A percentile compares a stretch with the other conserved stretches of the same genome.
These are phyloP conservation scores for Francoa sonchifolia DNA, from an alignment of 441 rosid genomes.

Conservation along the genomic window DNA sequence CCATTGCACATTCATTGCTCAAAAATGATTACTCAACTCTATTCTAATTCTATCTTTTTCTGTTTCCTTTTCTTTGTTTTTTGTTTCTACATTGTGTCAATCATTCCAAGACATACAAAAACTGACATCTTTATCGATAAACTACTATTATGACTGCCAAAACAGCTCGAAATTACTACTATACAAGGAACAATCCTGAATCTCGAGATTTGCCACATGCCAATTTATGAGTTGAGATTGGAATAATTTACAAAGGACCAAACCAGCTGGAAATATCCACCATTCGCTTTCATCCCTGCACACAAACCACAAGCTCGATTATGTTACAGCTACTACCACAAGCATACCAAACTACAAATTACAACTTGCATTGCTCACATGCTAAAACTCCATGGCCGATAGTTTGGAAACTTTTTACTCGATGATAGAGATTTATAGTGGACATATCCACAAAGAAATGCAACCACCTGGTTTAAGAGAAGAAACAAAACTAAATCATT, in stretches of 20 bases:
- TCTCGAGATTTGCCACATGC: conserved; percentile 94
- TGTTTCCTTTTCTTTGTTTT: too few relatives aligned
- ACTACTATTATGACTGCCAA: conserved; percentile 75
- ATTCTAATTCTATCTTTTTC: too few relatives aligned
- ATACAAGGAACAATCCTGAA: conserved; percentile 97
- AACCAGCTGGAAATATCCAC: conserved; percentile 98
- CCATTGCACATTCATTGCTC: too few relatives aligned
- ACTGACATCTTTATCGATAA: too few relatives aligned
- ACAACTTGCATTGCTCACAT: conserved; percentile 39
- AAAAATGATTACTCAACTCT: too few relatives aligned
- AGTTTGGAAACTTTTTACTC: conserved; percentile 48
- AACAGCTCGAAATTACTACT: conserved; percentile 78
- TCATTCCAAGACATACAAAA: too few relatives aligned
- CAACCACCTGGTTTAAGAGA: conserved; percentile 50
- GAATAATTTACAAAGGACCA: conserved; percentile 77
- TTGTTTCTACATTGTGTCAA: too few relatives aligned
- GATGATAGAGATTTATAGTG: conserved; percentile 55
- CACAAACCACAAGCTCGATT: conserved; percentile 1
- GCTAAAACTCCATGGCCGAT: conserved; percentile 97
- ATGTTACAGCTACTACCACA: too few relatives aligned
- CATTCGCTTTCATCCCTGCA: conserved; percentile 99
- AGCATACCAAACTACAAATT: not conserved
- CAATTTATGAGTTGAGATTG: conserved; percentile 93
- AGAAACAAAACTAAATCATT: not conserved
- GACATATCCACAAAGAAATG: conserved; percentile 82